These are phyloP conservation scores for Ceratobasidium sp. DNA, from an alignment of 1,284 basidiomycete genomes.

Conservation along the genomic window DNA sequence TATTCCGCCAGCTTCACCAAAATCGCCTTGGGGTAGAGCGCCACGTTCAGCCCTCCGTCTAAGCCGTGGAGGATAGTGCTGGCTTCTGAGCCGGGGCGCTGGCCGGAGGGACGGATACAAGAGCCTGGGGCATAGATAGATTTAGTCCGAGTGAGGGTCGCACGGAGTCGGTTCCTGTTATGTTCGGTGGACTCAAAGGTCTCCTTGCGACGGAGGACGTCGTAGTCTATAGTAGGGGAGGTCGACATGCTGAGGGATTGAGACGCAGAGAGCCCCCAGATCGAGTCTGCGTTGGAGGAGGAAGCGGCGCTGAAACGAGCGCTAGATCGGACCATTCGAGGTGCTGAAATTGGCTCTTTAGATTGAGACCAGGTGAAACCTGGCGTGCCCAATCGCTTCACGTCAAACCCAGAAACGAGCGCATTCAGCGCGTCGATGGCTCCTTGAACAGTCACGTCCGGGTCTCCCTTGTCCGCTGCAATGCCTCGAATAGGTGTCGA, in stretches of 20 bases:
- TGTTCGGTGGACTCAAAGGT: not conserved
- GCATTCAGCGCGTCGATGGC: not conserved
- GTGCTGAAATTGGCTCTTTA: not conserved
- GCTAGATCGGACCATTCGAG: not conserved
- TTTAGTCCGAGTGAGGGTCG: not conserved
- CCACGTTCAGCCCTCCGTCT: not conserved
- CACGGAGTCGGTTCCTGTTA: not conserved
- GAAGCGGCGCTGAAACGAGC: not conserved
- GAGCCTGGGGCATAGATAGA: not conserved
- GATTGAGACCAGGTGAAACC: not conserved
- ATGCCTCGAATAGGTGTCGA: not conserved
- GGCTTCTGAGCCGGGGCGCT: not conserved
- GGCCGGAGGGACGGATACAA: not conserved
- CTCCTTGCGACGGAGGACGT: not conserved
- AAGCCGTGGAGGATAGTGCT: not conserved
- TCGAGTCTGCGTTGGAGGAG: no score
- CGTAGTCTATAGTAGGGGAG: no score
- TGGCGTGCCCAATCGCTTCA: not conserved
- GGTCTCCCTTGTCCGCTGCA: not conserved
- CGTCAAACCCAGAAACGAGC: not conserved
- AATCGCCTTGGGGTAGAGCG: not conserved
- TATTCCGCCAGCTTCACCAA: not conserved
- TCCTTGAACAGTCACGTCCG: not conserved
- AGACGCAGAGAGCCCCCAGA: no score
- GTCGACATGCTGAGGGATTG: no score